Base-by-base conservation (phyloP, 2,329 filamentous ascomycete species). In the Gnomoniopsis sp. region DNA sequence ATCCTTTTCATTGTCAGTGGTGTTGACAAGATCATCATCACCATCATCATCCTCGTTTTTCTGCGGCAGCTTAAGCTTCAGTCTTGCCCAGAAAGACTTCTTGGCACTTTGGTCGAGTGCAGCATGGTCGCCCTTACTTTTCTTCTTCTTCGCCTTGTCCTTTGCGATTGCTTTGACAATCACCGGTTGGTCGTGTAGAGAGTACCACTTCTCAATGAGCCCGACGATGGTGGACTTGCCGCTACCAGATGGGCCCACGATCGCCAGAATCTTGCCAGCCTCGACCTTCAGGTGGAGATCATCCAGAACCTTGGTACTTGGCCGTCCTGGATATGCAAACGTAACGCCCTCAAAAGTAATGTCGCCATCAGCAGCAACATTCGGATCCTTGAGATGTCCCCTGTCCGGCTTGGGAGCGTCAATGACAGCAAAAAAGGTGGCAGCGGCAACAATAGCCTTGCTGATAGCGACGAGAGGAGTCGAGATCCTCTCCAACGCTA, bases 201-300 rank as follows among this genome's bases (percentile, higher is more conserved):
- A 82, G 67, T 91, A 91, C 87, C 88, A 91, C 34, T 88, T 77
- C 67, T 91, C 85, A 3, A 91, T 75, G 2, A 92, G 73, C 0
- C 86, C 87, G 0, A 91, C 83, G 26, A 91, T 84, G 0, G 89
- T 92, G 53, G 85, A 89, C 70, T 92, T 93, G 0, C 89, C 89
- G 4, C 82, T 86, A 0, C 89, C 89, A 2, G 86, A 89, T 0
- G 87, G 83, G 0, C 89, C 89, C 21, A 92, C 88, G 19, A 92
- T 87, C 2, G 89, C 89, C 0, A 88, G 90, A 2, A 87, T 81
- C 66, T 89, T 88, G 21, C 87, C 86, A 8, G 82, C 78, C 60
- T 82, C 77, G 57, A 91, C 82, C 0, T 70, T 75, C 10, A 90
- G 71, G 64, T 80, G 78, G 2, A 90, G 70, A 2, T 78, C 73